phyloP scores from a whole-genome alignment of 2,329 filamentous ascomycete genomes.

The Scorias spongiosa region DNA sequence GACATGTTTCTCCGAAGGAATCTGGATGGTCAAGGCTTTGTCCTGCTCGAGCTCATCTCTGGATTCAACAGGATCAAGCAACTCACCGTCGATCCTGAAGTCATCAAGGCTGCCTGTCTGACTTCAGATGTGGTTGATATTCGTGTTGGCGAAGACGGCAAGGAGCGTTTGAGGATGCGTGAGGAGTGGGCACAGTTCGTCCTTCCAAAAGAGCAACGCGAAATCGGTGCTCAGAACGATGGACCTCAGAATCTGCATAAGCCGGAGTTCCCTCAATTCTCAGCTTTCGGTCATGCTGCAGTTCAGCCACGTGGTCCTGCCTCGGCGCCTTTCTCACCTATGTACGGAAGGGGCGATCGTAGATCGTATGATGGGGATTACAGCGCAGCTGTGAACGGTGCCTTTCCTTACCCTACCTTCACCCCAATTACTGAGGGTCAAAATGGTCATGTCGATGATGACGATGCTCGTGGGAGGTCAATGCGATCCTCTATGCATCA shows the following conservation, averaged over 20 bases:
- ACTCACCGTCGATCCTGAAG: slow-evolving; percentile 54
- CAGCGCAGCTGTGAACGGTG: slow-evolving; percentile 12
- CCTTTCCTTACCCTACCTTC: slow-evolving; percentile 10
- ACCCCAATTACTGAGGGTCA: slow-evolving; percentile 5
- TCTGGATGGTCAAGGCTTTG: slow-evolving; percentile 93
- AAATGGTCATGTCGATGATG: slow-evolving; percentile 11
- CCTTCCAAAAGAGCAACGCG: slow-evolving; percentile 53
- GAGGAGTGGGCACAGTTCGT: slow-evolving; percentile 73
- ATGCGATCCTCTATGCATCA: slow-evolving; percentile 7
- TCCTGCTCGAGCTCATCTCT: slow-evolving; percentile 62
- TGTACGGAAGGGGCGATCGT: slow-evolving; percentile 8
- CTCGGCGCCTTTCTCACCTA: slow-evolving; percentile 7
- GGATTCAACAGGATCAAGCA: slow-evolving; percentile 74
- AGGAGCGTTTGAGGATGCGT: slow-evolving; percentile 61
- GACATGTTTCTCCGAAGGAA: slow-evolving; percentile 75
- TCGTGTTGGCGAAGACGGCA: slow-evolving; percentile 56
- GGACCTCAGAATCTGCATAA: slow-evolving; percentile 40
- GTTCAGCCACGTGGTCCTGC: slow-evolving; percentile 13
- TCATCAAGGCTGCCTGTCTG: slow-evolving; percentile 61
- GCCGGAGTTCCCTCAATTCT: slow-evolving; percentile 24
- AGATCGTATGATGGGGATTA: slow-evolving; percentile 13
- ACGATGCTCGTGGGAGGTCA: slow-evolving; percentile 14
- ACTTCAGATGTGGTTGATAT: slow-evolving; percentile 61
- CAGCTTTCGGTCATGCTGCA: slow-evolving; percentile 18
- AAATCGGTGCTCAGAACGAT: slow-evolving; percentile 56